Percentiles rank a stretch among this genome's conserved stretches.
Conservation (phyloP, 1,284 basidiomycete species). For the Leccinum subrobustum region DNA sequence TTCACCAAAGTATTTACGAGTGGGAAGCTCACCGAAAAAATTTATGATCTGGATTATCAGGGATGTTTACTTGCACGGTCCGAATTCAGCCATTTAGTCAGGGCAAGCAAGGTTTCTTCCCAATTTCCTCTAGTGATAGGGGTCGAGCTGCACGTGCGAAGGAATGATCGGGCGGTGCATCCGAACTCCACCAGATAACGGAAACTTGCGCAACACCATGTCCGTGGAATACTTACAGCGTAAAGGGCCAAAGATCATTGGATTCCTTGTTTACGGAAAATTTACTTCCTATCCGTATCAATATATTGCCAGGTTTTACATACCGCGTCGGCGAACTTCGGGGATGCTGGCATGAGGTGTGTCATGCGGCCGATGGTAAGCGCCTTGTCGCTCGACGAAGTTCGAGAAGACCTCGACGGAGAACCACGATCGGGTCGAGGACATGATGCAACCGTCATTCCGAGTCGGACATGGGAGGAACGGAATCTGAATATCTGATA, state of each 20-base stretch:
- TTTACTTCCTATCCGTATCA: neutral
- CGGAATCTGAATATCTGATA: neutral
- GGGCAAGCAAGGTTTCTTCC: conserved; percentile 10
- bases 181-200: neutral
- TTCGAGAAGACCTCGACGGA: neutral
- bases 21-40: neutral
- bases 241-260: too few relatives aligned
- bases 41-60: neutral
- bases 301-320: neutral
- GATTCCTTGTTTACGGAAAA: neutral
- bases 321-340: neutral
- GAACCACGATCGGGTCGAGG: neutral
- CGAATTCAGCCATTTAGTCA: neutral
- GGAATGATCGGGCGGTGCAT: neutral
- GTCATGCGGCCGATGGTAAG: neutral
- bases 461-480: neutral
- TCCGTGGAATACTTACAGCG: neutral
- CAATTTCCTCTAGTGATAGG: neutral
- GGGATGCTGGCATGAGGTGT: neutral
- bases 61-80: neutral
- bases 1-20: neutral
- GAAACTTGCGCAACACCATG: neutral
- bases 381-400: neutral
- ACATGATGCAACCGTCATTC: neutral
- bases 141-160: neutral